Evolutionary conservation across 108 stramenopile species (phyloP).

Genomic region (Skeletonema marinoi): DNA sequence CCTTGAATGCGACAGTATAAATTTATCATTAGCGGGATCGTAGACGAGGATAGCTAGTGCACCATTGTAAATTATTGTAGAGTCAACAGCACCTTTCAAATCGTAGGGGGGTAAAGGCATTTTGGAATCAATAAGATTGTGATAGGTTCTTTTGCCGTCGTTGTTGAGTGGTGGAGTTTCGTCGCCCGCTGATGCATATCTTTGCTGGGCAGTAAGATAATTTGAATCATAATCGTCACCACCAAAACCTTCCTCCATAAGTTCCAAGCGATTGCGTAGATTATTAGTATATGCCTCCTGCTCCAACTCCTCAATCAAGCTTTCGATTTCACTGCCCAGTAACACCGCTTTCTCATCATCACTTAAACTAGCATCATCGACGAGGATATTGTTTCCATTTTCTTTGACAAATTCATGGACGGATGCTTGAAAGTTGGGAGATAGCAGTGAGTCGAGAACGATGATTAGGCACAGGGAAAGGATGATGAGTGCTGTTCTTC

Average conservation of each 20-base stretch:
- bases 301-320: not conserved
- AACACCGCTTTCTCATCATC: not conserved
- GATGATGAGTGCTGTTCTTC: not conserved
- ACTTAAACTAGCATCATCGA: not conserved
- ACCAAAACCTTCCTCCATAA: not conserved
- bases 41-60: slow-evolving; percentile 2
- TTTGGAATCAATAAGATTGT: not conserved
- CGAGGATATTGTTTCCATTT: not conserved
- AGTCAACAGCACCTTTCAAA: not conserved
- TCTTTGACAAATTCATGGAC: not conserved
- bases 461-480: not conserved
- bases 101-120: not conserved
- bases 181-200: not conserved
- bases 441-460: not conserved
- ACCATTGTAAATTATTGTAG: not conserved
- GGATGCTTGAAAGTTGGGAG: not conserved
- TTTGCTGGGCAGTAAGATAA: not conserved
- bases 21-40: not conserved
- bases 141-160: not conserved
- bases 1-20: not conserved
- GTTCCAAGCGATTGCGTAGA: not conserved
- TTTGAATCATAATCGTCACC: not conserved
- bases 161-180: not conserved
- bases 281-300: not conserved
- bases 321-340: not conserved